Percentiles rank a stretch among this genome's conserved stretches.
Evolutionary conservation across 306 rosid genomes (phyloP).

Genomic region (Mimosa bimucronata): DNA sequence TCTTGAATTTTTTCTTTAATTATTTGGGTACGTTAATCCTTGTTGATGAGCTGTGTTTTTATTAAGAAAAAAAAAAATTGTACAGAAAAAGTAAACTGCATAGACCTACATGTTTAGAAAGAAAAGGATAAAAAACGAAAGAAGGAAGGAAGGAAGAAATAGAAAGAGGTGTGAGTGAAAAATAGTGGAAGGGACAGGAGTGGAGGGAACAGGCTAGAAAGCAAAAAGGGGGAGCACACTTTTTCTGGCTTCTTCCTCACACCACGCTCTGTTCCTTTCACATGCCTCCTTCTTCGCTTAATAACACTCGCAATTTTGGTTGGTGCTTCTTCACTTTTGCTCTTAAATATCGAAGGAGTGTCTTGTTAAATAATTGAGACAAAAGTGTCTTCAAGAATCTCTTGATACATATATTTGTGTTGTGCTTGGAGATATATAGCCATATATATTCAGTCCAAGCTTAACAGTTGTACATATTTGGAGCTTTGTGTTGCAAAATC

Average conservation of each 20-base stretch:
- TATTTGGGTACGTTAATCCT: neutral
- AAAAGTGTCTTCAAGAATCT: neutral
- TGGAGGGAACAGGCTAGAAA: slow-evolving; percentile 39
- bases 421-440: slow-evolving; percentile 33
- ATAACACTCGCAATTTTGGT: slow-evolving; percentile 31
- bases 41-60: neutral
- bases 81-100: neutral
- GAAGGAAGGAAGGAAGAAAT: neutral
- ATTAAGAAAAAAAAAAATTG: neutral
- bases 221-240: neutral
- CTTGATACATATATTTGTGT: slow-evolving; percentile 2
- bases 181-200: slow-evolving; percentile 46
- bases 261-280: slow-evolving; percentile 42
- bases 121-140: neutral
- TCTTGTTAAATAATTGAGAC: slow-evolving; percentile 21
- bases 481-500: slow-evolving; percentile 41
- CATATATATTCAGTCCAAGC: slow-evolving; percentile 34
- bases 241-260: slow-evolving; percentile 6
- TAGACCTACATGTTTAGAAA: too few relatives aligned
- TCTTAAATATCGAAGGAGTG: slow-evolving; percentile 20
- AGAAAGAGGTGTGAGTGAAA: neutral
- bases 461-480: slow-evolving; percentile 44
- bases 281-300: slow-evolving; percentile 38
- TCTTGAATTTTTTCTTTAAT: too few relatives aligned
- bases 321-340: slow-evolving; percentile 39